These are phyloP conservation scores for Triticum monococcum DNA, from an alignment of 176 grass and related monocot species.

Conservation along the genomic window DNA sequence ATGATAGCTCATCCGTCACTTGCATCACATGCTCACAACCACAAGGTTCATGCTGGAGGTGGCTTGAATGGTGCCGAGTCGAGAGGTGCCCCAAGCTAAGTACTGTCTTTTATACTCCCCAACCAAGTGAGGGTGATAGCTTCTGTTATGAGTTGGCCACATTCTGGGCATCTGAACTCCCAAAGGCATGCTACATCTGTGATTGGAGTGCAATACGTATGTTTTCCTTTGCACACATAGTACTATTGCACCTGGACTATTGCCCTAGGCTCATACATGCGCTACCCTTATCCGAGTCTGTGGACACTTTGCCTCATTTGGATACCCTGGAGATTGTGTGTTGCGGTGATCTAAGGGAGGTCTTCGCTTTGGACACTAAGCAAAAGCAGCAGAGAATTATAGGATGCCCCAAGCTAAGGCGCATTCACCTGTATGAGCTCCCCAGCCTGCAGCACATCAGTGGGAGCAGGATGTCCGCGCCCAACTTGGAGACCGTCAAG, in stretches of 20 bases:
- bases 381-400: background rate
- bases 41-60: rapidly evolving
- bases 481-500: background rate
- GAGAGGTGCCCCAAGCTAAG: background rate
- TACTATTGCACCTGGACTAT: background rate
- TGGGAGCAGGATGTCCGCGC: background rate
- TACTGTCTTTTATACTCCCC: background rate
- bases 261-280: background rate
- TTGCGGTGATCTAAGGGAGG: background rate
- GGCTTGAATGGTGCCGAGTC: background rate
- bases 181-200: background rate
- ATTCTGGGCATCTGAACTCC: background rate
- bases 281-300: background rate
- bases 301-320: background rate
- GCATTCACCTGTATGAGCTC: background rate
- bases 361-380: background rate
- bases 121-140: background rate
- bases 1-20: background rate
- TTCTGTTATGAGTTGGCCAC: background rate
- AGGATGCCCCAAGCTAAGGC: background rate
- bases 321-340: background rate
- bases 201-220: background rate
- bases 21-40: background rate
- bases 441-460: background rate
- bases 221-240: background rate